Conservation (phyloP, 129 eudicot genomes). For the Erigeron canadensis region DNA sequence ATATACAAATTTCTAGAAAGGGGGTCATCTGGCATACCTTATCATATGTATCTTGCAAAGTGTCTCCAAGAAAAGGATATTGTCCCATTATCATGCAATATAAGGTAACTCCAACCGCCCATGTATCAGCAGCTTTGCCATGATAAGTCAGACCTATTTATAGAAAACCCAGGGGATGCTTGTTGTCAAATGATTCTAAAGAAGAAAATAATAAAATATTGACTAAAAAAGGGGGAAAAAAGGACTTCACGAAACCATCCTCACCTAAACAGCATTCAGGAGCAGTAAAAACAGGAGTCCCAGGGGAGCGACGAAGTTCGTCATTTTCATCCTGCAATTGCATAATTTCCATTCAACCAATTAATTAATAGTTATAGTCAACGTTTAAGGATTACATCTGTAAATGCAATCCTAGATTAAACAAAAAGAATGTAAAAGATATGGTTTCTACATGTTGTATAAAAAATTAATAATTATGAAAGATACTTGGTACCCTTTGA, state of each 20-base stretch:
- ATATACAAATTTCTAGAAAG: not conserved
- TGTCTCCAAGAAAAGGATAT: constrained; percentile 93
- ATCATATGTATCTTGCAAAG: constrained; percentile 94
- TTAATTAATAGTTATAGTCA: not conserved
- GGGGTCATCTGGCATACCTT: constrained; percentile 47
- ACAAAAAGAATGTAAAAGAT: not conserved
- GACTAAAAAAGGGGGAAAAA: too few relatives aligned
- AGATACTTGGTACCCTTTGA: too few relatives aligned
- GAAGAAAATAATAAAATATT: not conserved
- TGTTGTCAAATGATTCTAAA: constrained; percentile 1
- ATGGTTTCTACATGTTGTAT: not conserved
- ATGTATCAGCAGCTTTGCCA: constrained; percentile 98
- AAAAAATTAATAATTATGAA: too few relatives aligned
- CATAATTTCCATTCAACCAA: constrained; percentile 15
- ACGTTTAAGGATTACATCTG: too few relatives aligned
- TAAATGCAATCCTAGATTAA: not conserved
- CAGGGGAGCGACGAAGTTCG: constrained; percentile 96
- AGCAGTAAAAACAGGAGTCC: constrained; percentile 98
- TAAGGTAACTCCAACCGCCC: constrained; percentile 98
- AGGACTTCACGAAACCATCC: not conserved
- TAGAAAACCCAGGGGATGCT: not conserved
- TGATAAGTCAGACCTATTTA: constrained; percentile 70
- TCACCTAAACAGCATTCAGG: constrained; percentile 97
- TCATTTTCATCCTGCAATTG: constrained; percentile 72
- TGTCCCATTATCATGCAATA: constrained; percentile 78